Percentiles rank a stretch among this genome's conserved stretches.
These are phyloP conservation scores for Talaromyces sp. DNA, from an alignment of 2,329 filamentous ascomycete genomes.

Conservation along the genomic window DNA sequence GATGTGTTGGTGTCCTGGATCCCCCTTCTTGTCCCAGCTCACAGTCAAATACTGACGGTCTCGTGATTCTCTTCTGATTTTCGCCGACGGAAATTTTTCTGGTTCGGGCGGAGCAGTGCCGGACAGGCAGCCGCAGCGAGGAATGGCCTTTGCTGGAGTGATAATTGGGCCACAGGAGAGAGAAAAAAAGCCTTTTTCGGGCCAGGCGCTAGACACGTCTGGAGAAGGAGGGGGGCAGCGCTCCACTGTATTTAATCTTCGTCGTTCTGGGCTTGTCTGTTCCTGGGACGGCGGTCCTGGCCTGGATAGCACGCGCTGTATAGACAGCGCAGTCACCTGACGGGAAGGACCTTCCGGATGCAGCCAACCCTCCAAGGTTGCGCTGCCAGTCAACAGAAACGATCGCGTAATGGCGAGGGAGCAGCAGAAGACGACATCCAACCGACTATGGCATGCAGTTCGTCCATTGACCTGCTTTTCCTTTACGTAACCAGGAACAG, in stretches of 20 bases:
- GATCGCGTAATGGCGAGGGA: slow-evolving; percentile 5
- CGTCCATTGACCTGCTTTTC: slow-evolving; percentile 18
- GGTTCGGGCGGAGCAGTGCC: not conserved
- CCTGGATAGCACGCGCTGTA: not conserved
- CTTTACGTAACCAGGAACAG: slow-evolving; percentile 39
- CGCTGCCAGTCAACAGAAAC: not conserved
- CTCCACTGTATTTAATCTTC: no score
- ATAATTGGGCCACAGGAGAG: not conserved
- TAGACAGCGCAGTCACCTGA: not conserved
- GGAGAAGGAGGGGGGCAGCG: no score
- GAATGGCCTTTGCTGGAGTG: not conserved
- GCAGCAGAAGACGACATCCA: slow-evolving; percentile 2
- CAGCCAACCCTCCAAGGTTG: not conserved
- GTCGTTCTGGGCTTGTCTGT: not conserved
- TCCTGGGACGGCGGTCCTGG: not conserved
- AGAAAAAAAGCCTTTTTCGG: no score
- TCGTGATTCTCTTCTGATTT: not conserved
- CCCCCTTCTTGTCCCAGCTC: no score
- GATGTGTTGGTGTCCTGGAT: not conserved
- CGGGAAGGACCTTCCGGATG: slow-evolving; percentile 1
- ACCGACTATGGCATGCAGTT: not conserved
- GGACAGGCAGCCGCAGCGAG: not conserved
- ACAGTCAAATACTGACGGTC: not conserved
- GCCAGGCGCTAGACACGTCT: no score
- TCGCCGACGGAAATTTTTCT: not conserved